Percentiles rank a stretch among this genome's conserved stretches.
These are phyloP conservation scores for Symbiodinium pilosum DNA, from an alignment of 73 alveolate species.

Conservation along the genomic window DNA sequence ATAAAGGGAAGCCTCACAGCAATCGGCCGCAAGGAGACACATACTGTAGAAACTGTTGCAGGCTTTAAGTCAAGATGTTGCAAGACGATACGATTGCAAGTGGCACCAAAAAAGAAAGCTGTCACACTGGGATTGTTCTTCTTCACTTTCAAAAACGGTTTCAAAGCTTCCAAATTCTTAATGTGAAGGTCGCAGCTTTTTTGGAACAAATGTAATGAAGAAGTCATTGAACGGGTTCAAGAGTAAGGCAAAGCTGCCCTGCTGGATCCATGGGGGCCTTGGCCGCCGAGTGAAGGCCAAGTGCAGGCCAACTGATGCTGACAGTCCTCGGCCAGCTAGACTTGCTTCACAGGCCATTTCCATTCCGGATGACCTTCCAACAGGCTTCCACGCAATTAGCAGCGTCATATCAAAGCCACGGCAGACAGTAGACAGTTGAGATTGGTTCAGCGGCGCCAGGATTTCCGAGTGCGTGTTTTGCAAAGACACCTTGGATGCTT, in stretches of 20 bases:
- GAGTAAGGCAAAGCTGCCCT: conserved; percentile 54
- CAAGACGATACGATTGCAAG: too few relatives aligned
- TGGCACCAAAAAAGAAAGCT: too few relatives aligned
- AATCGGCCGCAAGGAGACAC: too few relatives aligned
- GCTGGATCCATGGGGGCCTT: conserved; percentile 45
- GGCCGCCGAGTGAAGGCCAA: neutral
- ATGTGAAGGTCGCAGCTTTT: neutral
- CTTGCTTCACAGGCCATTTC: neutral
- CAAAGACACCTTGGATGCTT: neutral
- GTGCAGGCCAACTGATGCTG: neutral
- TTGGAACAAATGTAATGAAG: too few relatives aligned
- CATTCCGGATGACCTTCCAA: conserved; percentile 69
- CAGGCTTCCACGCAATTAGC: conserved; percentile 15
- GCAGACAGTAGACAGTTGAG: neutral
- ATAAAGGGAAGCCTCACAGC: too few relatives aligned
- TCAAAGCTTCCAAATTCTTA: neutral
- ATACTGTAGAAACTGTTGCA: too few relatives aligned
- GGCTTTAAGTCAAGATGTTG: too few relatives aligned
- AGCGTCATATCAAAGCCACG: too few relatives aligned
- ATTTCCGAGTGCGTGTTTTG: neutral
- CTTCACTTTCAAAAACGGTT: too few relatives aligned
- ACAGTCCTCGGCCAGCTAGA: too few relatives aligned
- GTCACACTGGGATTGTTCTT: too few relatives aligned
- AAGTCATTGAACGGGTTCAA: too few relatives aligned
- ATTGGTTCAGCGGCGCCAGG: neutral